phyloP scores from a whole-genome alignment of 2,329 filamentous ascomycete genomes.

The Hortaea sp. region DNA sequence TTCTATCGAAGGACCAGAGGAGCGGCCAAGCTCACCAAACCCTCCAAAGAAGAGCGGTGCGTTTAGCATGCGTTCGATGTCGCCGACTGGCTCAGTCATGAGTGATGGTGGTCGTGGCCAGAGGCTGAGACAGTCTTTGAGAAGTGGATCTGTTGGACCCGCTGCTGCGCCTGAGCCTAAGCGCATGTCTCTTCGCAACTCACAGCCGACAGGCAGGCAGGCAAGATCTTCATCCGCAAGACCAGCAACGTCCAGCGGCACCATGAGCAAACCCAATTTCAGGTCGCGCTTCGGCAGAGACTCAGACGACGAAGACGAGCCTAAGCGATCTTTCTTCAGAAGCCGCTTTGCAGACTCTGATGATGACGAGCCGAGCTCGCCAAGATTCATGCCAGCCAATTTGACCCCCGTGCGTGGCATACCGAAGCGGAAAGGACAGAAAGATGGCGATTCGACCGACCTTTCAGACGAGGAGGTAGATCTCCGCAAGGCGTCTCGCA shows the following conservation, averaged over 20 bases:
- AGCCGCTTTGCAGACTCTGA: constrained; percentile 42
- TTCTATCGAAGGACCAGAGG: constrained; percentile 23
- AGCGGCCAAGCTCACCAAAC: constrained; percentile 34
- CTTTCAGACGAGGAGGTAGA: constrained; percentile 28
- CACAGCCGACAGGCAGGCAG: constrained; percentile 3
- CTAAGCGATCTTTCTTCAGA: constrained; percentile 26
- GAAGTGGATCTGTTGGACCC: constrained; percentile 17
- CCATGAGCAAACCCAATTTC: constrained; percentile 13
- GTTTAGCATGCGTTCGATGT: constrained; percentile 59
- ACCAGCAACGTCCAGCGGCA: constrained; percentile 1
- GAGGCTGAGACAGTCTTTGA: constrained; percentile 16
- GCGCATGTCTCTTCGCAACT: constrained; percentile 13
- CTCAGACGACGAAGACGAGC: constrained; percentile 52
- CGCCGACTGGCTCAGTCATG: constrained; percentile 51
- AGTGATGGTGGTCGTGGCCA: constrained; percentile 18
- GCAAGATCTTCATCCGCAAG: not conserved
- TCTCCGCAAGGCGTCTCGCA: constrained; percentile 29
- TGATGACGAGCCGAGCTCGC: constrained; percentile 37
- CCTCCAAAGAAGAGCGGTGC: constrained; percentile 19
- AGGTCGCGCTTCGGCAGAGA: constrained; percentile 53
- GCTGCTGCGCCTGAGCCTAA: constrained; percentile 1
- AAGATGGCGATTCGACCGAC: constrained; percentile 49
- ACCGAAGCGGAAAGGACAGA: constrained; percentile 42
- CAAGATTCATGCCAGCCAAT: constrained; percentile 23
- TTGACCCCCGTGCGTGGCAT: constrained; percentile 50